Base-by-base conservation (phyloP, 176 grass and related monocot species). In the Urochloa ruziziensis region DNA sequence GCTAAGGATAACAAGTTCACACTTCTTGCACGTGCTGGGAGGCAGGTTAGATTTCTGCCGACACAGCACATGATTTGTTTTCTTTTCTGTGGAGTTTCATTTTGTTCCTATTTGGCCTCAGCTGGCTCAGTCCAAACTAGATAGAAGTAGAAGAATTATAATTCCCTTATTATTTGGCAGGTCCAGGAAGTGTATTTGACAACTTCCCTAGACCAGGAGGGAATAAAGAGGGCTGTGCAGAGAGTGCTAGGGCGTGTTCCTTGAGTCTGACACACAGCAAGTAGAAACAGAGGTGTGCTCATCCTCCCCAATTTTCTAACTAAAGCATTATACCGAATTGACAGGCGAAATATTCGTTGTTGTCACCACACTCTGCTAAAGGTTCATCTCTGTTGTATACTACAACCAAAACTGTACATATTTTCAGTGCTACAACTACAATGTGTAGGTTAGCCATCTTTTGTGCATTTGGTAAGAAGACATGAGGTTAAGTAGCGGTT, bases 151-250 rank as follows among this genome's bases (percentile, higher is more conserved):
- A 80, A 15, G 49, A 44, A 17, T 61, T 18, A 35, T 39, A 11
- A 76, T 73, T 17, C 19, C 34, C 34, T 60, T 72, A 34, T 60
- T 72, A 34, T 62, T 57, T 75, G 37, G 70, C 91, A 95, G 96
- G 91, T 98, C 57, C 96, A 95, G 76, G 96, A 98, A 86, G 89
- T 98, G 15, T 96, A 95, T 75, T 88, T 98, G 89, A 98, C 91
- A 16, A 98, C 91, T 28, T 92, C 86, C 67, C 89, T 98, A 16
- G 91, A 95, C 19, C 93, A 94, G 83, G 96, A 98, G 71, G 89
- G 74, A 35, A 83, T 98, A 92, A 98, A 98, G 87, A 90, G 83
- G 59, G 93, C 93, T 36, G 91, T 98, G 21, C 93, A 95, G 84
- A 81, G 80, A 82, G 94, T 98, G 19, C 60, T 98, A 70, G 93